phyloP scores from a whole-genome alignment of 805 yeast species.

The Helenozyma rhizophorensis region DNA sequence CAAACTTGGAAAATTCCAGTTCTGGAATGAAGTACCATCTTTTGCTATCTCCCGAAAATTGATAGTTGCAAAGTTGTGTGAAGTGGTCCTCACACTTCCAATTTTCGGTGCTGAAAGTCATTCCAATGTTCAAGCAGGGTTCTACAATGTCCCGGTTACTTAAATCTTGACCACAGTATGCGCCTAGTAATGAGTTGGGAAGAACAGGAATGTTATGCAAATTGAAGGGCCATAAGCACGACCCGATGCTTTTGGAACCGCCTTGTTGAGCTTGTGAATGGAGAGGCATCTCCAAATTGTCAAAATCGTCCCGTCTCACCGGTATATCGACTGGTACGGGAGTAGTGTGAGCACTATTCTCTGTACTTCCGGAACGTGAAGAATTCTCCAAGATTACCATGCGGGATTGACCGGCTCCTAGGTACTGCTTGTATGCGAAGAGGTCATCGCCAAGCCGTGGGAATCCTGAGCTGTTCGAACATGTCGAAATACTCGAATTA shows the following conservation, averaged over 20 bases:
- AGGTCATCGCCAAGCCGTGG: too few species aligned
- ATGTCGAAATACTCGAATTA: not conserved
- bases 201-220: slow-evolving; percentile 49
- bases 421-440: too few species aligned
- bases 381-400: too few species aligned
- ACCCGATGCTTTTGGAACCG: too few species aligned
- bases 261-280: too few species aligned
- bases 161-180: slow-evolving; percentile 36
- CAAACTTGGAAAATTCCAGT: slow-evolving; percentile 48
- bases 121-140: slow-evolving; percentile 47
- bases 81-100: slow-evolving; percentile 64
- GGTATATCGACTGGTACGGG: too few species aligned
- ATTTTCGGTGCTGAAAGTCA: slow-evolving; percentile 49
- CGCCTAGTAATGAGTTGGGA: slow-evolving; percentile 46
- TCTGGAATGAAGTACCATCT: slow-evolving; percentile 65
- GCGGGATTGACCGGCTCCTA: too few species aligned
- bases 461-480: too few species aligned
- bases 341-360: too few species aligned
- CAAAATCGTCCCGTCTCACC: too few species aligned
- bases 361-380: too few species aligned
- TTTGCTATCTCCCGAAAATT: slow-evolving; percentile 51
- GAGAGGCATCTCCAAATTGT: too few species aligned
- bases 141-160: slow-evolving; percentile 40
- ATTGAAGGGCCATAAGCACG: slow-evolving; percentile 48
- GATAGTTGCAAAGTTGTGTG: slow-evolving; percentile 49